Percentiles rank a stretch among this genome's conserved stretches.
Evolutionary conservation across 257 asterid species (phyloP).

Genomic region (Paraleonurus japonicus): DNA sequence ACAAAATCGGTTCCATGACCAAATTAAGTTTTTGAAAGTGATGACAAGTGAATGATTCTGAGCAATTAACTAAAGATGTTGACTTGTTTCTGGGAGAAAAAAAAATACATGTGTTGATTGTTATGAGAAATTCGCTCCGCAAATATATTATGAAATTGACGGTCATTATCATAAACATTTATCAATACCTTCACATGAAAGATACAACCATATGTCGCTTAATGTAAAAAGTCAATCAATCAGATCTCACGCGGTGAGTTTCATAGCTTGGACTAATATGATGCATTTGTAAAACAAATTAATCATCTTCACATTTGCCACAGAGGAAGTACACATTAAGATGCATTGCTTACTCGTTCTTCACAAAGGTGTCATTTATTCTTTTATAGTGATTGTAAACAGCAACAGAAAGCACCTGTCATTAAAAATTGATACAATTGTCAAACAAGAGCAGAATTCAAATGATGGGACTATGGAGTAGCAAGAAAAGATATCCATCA

Average conservation of each 20-base stretch:
- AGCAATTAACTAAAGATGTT: not conserved
- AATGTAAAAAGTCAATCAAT: constrained; percentile 4
- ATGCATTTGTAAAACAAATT: not conserved
- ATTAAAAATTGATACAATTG: constrained; percentile 20
- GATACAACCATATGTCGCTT: not conserved
- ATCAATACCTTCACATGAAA: constrained; percentile 4
- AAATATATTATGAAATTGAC: not conserved
- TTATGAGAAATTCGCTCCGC: not conserved
- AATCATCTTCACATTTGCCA: not conserved
- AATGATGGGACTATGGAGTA: not conserved
- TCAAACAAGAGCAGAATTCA: constrained; percentile 5
- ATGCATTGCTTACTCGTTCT: constrained; percentile 54
- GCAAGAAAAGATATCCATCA: not conserved
- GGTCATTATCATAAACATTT: not conserved
- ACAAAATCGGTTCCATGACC: not conserved
- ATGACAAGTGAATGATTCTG: not conserved
- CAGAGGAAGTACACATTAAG: constrained; percentile 3
- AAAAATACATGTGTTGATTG: not conserved
- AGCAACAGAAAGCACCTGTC: constrained; percentile 91
- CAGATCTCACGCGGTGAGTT: not conserved
- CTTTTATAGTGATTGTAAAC: constrained; percentile 94
- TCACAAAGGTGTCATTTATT: constrained; percentile 49
- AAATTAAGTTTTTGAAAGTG: not conserved
- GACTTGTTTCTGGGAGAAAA: not conserved
- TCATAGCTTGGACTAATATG: not conserved